A percentile compares a stretch with the other conserved stretches of the same genome.
Evolutionary conservation across 345 rosid species (phyloP).

Genomic region (Citrus glauca): DNA sequence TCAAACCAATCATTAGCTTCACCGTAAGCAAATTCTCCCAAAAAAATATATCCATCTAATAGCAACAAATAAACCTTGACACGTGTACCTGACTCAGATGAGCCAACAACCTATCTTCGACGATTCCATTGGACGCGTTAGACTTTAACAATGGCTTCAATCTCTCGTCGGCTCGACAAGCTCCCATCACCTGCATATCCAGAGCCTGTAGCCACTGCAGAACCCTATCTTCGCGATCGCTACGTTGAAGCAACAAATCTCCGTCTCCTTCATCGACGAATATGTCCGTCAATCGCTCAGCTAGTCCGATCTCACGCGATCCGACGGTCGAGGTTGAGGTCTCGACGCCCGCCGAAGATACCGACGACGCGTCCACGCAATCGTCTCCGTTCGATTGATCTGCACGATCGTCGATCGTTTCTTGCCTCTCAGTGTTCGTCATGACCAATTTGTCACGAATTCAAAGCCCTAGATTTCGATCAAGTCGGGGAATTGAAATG

Average conservation of each 20-base stretch:
- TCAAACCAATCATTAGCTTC: neutral
- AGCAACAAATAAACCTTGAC: neutral
- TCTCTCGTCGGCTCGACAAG: slow-evolving; percentile 97
- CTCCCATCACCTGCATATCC: slow-evolving; percentile 89
- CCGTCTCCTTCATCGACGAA: slow-evolving; percentile 47
- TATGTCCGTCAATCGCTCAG: slow-evolving; percentile 63
- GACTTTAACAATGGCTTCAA: slow-evolving; percentile 85
- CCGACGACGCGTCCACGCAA: slow-evolving; percentile 23
- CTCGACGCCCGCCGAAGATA: slow-evolving; percentile 30
- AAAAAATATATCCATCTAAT: neutral
- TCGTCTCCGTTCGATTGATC: slow-evolving; percentile 42
- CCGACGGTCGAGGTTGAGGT: slow-evolving; percentile 25
- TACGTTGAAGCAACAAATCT: slow-evolving; percentile 60
- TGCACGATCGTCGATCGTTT: slow-evolving; percentile 27
- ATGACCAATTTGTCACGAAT: slow-evolving; percentile 27
- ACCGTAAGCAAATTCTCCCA: neutral
- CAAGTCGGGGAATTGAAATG: neutral
- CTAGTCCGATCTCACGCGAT: slow-evolving; percentile 43
- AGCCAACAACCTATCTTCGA: slow-evolving; percentile 73
- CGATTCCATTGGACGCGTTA: slow-evolving; percentile 56
- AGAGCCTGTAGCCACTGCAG: slow-evolving; percentile 87
- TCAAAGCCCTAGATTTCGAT: slow-evolving; percentile 13
- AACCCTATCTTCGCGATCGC: slow-evolving; percentile 70
- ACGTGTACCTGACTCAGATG: slow-evolving; percentile 76
- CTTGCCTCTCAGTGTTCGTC: slow-evolving; percentile 49